These are phyloP conservation scores for Coemansia sp. DNA, from an alignment of 192 early-diverging fungal genomes.

Conservation along the genomic window DNA sequence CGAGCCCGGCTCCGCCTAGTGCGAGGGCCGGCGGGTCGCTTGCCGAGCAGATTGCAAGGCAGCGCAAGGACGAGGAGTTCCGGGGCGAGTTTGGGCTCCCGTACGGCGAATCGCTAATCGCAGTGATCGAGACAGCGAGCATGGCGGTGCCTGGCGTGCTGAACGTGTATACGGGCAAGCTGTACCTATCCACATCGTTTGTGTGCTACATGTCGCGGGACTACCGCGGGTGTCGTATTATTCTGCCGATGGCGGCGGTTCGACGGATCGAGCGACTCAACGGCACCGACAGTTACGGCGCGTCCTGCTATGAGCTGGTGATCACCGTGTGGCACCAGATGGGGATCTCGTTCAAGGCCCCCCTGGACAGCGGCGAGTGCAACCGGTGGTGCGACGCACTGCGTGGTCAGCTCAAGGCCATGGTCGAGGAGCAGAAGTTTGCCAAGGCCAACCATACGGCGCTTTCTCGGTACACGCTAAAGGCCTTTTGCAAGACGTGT, in stretches of 20 bases:
- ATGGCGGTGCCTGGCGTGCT: slow-evolving; percentile 46
- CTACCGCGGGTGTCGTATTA: slow-evolving; percentile 70
- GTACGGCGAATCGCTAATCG: slow-evolving; percentile 68
- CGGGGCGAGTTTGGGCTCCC: slow-evolving; percentile 79
- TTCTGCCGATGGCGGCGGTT: slow-evolving; percentile 86
- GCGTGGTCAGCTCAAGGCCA: slow-evolving; percentile 65
- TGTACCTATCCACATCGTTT: slow-evolving; percentile 88
- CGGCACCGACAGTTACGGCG: slow-evolving; percentile 47
- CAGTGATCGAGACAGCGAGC: slow-evolving; percentile 57
- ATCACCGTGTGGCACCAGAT: slow-evolving; percentile 93
- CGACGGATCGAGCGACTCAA: slow-evolving; percentile 88
- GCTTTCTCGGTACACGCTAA: slow-evolving; percentile 45
- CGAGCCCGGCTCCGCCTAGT: background rate
- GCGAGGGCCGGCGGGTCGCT: slow-evolving; percentile 21
- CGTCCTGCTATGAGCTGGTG: slow-evolving; percentile 63
- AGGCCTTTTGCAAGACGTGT: slow-evolving; percentile 62
- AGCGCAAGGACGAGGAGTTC: slow-evolving; percentile 78
- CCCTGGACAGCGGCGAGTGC: slow-evolving; percentile 61
- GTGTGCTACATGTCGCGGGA: slow-evolving; percentile 77
- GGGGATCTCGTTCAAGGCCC: slow-evolving; percentile 80
- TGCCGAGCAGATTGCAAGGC: slow-evolving; percentile 65
- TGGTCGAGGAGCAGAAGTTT: slow-evolving; percentile 80
- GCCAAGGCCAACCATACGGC: slow-evolving; percentile 50
- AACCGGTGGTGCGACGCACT: slow-evolving; percentile 84
- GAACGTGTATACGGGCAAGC: slow-evolving; percentile 61